These are phyloP conservation scores for Tritrichomonas musculus DNA, from an alignment of 208 protist genomes.

Conservation along the genomic window DNA sequence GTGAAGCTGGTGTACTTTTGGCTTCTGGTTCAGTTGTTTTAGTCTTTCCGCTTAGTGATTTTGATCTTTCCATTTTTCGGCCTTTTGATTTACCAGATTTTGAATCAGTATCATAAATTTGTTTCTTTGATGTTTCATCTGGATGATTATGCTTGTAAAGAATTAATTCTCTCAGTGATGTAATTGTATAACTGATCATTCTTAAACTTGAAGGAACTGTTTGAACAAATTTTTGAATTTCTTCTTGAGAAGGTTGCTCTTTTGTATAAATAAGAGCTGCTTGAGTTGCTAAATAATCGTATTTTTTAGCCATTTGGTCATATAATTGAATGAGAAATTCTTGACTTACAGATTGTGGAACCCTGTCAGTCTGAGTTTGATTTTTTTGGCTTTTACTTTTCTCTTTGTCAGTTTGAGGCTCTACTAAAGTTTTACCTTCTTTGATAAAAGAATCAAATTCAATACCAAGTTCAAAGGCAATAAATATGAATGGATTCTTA, in stretches of 20 bases:
- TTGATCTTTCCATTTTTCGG: too few relatives aligned
- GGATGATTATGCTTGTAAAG: neutral
- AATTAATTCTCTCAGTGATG: neutral
- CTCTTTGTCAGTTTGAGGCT: neutral
- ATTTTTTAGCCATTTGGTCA: neutral
- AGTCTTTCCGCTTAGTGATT: too few relatives aligned
- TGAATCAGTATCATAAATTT: too few relatives aligned
- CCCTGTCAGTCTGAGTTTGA: too few relatives aligned
- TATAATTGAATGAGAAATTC: neutral
- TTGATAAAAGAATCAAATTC: neutral
- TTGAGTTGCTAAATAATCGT: too few relatives aligned
- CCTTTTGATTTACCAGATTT: too few relatives aligned
- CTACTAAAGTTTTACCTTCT: neutral
- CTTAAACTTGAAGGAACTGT: neutral
- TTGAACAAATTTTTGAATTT: neutral
- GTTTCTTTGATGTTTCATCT: neutral
- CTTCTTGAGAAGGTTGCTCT: neutral
- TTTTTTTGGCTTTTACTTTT: too few relatives aligned
- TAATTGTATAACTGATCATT: neutral
- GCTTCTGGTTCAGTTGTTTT: too few relatives aligned
- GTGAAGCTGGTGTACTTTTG: too few relatives aligned
- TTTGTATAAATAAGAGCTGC: neutral
- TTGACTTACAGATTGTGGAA: neutral
- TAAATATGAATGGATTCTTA: neutral
- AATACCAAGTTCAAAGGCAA: neutral